Evolutionary conservation across 2,329 filamentous ascomycete genomes (phyloP), one percentile per base, ranked within the genome.

Genomic region (Plenodomus biglobosus): DNA sequence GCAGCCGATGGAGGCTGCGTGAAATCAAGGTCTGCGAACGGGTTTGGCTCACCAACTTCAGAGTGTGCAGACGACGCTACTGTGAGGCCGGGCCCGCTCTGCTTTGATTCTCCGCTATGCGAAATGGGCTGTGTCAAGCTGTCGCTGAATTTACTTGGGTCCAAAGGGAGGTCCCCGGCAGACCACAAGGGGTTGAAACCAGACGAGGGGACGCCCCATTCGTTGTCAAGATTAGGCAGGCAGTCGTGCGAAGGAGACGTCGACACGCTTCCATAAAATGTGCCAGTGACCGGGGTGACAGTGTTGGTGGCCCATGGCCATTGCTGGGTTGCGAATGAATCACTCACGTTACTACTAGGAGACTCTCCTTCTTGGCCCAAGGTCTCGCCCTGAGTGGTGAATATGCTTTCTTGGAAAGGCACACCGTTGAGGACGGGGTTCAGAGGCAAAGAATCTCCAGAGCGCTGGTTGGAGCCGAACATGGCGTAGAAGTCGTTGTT

Each of bases 61-160:
- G 72, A 74, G 32, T 73, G 72, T 16, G 66, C 61, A n/a, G 72
- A 73, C 17, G 72, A 73, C 18, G 70, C 66, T 19, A 63, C 65
- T n/a, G 71, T 72, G 6, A 74, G 65, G 21, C 70, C 70, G 21
- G 71, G 71, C 13, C 64, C 65, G 50, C 71, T 73, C 38, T 69
- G 65, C 41, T 68, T 72, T 0, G 72, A 74, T 49, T 74, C 72
- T 19, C 72, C 72, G 44, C 70, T 73, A 38, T 73, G 69, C 8
- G 72, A 74, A 13, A 70, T 66, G 2, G 70, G 70, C 52, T 74
- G 70, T 2, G 65, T 49, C 45, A 70, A 54, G 35, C 55, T 64
- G 40, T 72, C 63, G 32, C 52, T 63, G 32, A 73, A 59, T 53
- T 71, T 71, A 50, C 55, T 69, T n/a, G 71, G 65, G 40, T 70